Conservation (phyloP, 345 rosid species). For the Corchorus olitorius region DNA sequence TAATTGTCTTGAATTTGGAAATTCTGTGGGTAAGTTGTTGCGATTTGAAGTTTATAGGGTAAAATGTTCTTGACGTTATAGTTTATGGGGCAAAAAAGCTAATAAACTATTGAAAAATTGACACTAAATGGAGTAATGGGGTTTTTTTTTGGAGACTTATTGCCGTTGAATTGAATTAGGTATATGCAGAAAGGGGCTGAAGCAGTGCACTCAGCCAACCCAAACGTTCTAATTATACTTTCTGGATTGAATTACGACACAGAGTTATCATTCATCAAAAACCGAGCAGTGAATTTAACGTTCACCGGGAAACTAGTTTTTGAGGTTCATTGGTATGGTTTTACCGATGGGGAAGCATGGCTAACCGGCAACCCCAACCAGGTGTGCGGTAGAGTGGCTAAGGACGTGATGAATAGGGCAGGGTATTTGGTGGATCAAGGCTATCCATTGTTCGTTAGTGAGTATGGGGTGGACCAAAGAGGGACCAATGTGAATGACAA, state of each 20-base stretch:
- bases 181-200: constrained; percentile 92
- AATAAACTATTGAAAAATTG: background rate
- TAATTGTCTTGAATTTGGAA: no score
- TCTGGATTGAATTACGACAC: constrained; percentile 81
- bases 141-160: background rate
- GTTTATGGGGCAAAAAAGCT: background rate
- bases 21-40: no score
- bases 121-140: no score
- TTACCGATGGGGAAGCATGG: constrained; percentile 78
- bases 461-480: constrained; percentile 65
- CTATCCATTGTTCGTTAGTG: constrained; percentile 52
- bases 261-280: constrained; percentile 64
- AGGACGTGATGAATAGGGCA: constrained; percentile 53
- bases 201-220: constrained; percentile 84
- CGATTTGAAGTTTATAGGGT: no score
- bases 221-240: constrained; percentile 81
- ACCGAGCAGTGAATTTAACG: constrained; percentile 46
- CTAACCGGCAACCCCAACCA: constrained; percentile 64
- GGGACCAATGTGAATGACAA: constrained; percentile 65
- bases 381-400: constrained; percentile 63
- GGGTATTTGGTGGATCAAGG: constrained; percentile 61
- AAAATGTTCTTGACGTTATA: no score
- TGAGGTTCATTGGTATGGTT: constrained; percentile 87
- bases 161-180: constrained; percentile 28
- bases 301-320: constrained; percentile 70